Evolutionary conservation across 345 rosid species (phyloP), one percentile per base, ranked within the genome.

Genomic region (Raphanus raphanistrum): DNA sequence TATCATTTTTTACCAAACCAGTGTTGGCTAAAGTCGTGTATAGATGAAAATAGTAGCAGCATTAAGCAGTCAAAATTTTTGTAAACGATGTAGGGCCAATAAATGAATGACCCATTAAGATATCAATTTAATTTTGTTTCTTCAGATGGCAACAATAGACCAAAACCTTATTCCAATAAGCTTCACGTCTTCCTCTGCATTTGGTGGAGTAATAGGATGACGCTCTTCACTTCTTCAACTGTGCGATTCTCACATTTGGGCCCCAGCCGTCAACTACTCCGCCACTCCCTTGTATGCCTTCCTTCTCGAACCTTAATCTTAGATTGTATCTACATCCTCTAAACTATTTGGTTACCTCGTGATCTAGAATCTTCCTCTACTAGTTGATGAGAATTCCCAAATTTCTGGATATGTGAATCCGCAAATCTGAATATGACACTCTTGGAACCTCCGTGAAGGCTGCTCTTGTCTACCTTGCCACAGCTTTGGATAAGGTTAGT

Each of bases 241-340:
- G 98, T 70, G 98, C 98, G 31, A 94, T 94, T 84, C 94, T 94
- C 82, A 92, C 97, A 36, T 94, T 92, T 75, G 98, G 95, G 3
- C 98, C 98, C 75, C 98, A 94, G 98, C 98, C 82, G 95, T 94
- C 73, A 92, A 94, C 85, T 92, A 92, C 91, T 94, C 98, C 65
- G 98, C 98, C 65, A 94, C 98, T 70, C 98, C 98, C 0, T 69
- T 92, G 98, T 94, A 85, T 8, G 85, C 64, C 57, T 45, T 38
- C 69, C 35, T 70, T 72, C 64, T 66, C 66, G 70, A 8, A 72
- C 74, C 21, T 21, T 21, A 21, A 21, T 21, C 21, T 21, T 21
- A 21, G 41, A 43, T 12, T 12, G 16, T 3, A 4, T 21, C 21
- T 21, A 21, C 21, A 21, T 21, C 21, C 21, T 21, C 21, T 21